phyloP scores from a whole-genome alignment of 2,329 filamentous ascomycete species.

The Penicillium sp. region DNA sequence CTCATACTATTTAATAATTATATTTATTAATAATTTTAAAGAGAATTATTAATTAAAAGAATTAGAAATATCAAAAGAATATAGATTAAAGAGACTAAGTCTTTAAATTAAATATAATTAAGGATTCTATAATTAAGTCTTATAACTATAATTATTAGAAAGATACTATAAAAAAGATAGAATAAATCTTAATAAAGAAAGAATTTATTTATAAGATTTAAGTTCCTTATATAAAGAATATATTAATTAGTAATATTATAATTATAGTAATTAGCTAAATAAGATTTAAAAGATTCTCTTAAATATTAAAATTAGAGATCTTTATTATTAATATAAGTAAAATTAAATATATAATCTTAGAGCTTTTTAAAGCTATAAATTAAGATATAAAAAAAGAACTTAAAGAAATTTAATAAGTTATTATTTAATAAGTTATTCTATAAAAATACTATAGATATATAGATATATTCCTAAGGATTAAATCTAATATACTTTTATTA shows the following conservation, averaged over 20 bases:
- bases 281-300: conserved; percentile 1
- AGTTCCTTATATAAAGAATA: no score
- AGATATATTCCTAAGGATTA: background rate
- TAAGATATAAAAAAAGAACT: background rate
- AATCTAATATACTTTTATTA: background rate
- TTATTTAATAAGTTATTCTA: background rate
- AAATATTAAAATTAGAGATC: no score
- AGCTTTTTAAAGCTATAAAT: background rate
- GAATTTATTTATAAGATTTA: background rate
- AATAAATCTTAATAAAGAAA: background rate
- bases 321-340: background rate
- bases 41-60: no score
- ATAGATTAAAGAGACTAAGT: no score
- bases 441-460: background rate
- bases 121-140: no score
- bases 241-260: no score
- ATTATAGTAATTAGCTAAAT: no score
- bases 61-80: no score
- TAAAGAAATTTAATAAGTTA: background rate
- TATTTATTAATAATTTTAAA: background rate
- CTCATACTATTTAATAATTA: background rate
- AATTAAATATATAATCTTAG: no score
- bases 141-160: no score
- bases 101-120: no score
- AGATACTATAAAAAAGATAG: no score